Conservation (phyloP, 176 grass and related monocot genomes). For the Triticum dicoccoides region DNA sequence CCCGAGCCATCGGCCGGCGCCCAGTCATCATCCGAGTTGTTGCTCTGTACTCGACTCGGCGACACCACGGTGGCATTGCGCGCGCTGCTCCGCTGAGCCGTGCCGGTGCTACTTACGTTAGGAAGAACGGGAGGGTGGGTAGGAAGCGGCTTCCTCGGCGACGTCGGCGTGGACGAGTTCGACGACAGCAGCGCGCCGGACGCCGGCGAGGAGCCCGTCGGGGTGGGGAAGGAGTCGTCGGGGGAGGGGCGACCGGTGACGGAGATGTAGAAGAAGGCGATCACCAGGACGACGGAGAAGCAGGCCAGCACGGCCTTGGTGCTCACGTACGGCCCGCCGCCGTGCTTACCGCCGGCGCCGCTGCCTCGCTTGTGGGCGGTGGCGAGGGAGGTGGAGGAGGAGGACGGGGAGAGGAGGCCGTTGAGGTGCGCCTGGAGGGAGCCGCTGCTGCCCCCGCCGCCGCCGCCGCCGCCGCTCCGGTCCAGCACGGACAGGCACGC, state of each 20-base stretch:
- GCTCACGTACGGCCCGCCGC: not conserved
- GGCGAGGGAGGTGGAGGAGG: not conserved
- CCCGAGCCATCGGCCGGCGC: not conserved
- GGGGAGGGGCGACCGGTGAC: not conserved
- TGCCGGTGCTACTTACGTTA: not conserved
- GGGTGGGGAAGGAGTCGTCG: constrained; percentile 26
- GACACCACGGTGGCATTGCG: not conserved
- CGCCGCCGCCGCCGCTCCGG: not conserved
- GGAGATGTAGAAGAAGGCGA: constrained; percentile 41
- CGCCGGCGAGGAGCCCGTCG: not conserved
- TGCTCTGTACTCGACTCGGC: not conserved
- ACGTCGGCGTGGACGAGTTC: constrained; percentile 3
- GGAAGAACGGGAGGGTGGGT: not conserved
- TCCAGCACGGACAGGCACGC: constrained; percentile 31
- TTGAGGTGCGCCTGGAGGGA: constrained; percentile 30
- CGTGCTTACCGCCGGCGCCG: not conserved
- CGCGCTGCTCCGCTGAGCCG: not conserved
- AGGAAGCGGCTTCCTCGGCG: not conserved
- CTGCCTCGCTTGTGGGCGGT: constrained; percentile 15
- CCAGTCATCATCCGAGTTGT: not conserved
- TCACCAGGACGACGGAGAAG: constrained; percentile 29
- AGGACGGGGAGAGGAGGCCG: constrained; percentile 21
- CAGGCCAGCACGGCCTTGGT: constrained; percentile 14
- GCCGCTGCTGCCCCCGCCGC: constrained; percentile 7
- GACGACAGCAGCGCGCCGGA: constrained; percentile 4